phyloP scores from a whole-genome alignment of 495 filamentous ascomycete genomes.

The Penicillium nucicola region DNA sequence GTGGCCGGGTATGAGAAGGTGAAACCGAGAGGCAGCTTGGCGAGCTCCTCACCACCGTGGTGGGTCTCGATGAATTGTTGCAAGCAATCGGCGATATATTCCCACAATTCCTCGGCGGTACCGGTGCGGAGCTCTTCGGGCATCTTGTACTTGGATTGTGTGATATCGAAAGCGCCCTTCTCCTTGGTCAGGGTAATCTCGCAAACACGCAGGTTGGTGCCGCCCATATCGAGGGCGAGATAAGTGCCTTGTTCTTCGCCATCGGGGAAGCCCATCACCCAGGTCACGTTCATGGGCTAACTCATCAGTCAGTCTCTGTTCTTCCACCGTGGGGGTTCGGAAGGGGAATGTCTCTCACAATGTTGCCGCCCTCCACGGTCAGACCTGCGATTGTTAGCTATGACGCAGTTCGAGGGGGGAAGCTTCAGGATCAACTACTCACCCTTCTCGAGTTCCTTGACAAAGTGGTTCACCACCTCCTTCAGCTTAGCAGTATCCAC shows the following conservation, averaged over 20 bases:
- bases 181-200: slow-evolving; percentile 88
- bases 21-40: slow-evolving; percentile 80
- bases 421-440: slow-evolving; percentile 15
- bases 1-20: slow-evolving; percentile 98
- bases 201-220: slow-evolving; percentile 96
- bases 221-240: slow-evolving; percentile 95
- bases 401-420: not conserved
- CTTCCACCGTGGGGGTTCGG: not conserved
- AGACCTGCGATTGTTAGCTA: slow-evolving; percentile 54
- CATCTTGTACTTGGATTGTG: slow-evolving; percentile 97
- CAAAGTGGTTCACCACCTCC: slow-evolving; percentile 83
- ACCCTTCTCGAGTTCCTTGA: slow-evolving; percentile 86
- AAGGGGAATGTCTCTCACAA: slow-evolving; percentile 57
- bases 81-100: slow-evolving; percentile 95
- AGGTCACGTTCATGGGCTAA: slow-evolving; percentile 98
- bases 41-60: slow-evolving; percentile 63
- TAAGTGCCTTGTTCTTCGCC: slow-evolving; percentile 88
- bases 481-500: slow-evolving; percentile 79
- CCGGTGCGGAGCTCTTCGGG: slow-evolving; percentile 94
- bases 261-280: slow-evolving; percentile 92
- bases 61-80: slow-evolving; percentile 94
- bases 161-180: slow-evolving; percentile 96
- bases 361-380: slow-evolving; percentile 83
- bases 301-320: not conserved
- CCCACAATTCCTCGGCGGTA: slow-evolving; percentile 89